Evolutionary conservation across 768 basidiomycete species (phyloP).

Genomic region (Crassisporium funariophilum): DNA sequence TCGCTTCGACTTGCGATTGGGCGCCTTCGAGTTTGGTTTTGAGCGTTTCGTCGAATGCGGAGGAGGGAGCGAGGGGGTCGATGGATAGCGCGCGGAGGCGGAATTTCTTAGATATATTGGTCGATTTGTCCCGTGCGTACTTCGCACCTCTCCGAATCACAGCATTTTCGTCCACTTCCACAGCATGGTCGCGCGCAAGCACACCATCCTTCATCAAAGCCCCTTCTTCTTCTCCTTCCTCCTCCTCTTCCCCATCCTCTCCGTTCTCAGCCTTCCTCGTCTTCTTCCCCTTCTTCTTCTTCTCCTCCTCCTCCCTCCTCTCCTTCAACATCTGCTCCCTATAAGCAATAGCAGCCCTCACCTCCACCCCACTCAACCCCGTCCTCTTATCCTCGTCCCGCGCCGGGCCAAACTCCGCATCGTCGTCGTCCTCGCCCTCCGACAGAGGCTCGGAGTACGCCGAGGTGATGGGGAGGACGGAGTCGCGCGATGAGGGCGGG

Average conservation of each 20-base stretch:
- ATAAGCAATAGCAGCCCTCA: constrained; percentile 84
- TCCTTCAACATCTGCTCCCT: constrained; percentile 79
- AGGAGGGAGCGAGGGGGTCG: constrained; percentile 83
- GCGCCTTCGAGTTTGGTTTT: constrained; percentile 60
- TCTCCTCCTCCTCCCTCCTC: constrained; percentile 32
- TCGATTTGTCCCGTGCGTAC: constrained; percentile 27
- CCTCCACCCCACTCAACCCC: constrained; percentile 70
- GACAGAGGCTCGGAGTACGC: constrained; percentile 88
- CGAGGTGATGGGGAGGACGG: constrained; percentile 37
- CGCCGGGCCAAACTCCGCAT: constrained; percentile 67
- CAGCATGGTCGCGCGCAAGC: constrained; percentile 1
- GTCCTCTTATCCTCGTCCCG: constrained; percentile 82
- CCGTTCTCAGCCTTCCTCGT: not conserved
- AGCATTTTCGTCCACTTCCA: constrained; percentile 41
- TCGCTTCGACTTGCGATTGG: constrained; percentile 27
- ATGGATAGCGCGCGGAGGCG: constrained; percentile 58
- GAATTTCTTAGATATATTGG: constrained; percentile 21
- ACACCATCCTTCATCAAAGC: constrained; percentile 19
- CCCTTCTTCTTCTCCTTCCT: constrained; percentile 23
- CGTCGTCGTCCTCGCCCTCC: constrained; percentile 85
- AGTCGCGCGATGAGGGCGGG: constrained; percentile 41
- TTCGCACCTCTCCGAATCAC: too few species aligned
- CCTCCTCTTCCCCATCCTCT: constrained; percentile 9
- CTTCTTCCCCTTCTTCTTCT: not conserved
- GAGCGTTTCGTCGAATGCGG: constrained; percentile 82